These are phyloP conservation scores for Cotoneaster glaucophyllus DNA, from an alignment of 306 rosid species.

Conservation along the genomic window DNA sequence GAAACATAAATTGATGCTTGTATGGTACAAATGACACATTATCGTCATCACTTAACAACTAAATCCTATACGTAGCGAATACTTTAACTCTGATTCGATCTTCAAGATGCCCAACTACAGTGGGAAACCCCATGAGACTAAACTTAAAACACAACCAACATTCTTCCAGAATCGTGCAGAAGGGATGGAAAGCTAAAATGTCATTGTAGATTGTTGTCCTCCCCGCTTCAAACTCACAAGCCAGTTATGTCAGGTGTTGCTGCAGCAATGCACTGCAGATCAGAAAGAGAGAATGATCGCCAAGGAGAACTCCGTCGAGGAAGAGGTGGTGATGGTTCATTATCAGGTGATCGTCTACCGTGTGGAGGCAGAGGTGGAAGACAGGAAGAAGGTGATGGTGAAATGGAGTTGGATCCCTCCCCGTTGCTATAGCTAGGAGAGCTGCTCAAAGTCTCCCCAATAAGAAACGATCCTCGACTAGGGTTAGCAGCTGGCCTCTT, in stretches of 20 bases:
- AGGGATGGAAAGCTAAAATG: conserved; percentile 10
- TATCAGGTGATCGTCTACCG: conserved; percentile 22
- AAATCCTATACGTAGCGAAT: conserved; percentile 1
- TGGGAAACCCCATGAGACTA: not conserved
- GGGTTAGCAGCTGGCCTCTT: conserved; percentile 46
- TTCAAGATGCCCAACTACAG: not conserved
- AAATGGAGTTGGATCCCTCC: conserved; percentile 37
- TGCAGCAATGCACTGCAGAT: conserved; percentile 40
- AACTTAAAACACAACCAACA: conserved; percentile 8
- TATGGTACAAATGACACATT: conserved; percentile 1
- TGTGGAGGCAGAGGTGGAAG: conserved; percentile 74
- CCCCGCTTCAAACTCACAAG: conserved; percentile 42
- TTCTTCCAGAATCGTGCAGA: conserved; percentile 8
- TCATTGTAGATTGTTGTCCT: conserved; percentile 26
- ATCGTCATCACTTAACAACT: conserved; percentile 3
- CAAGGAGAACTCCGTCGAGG: conserved; percentile 38
- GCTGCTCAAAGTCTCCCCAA: conserved; percentile 24
- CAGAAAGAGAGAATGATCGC: conserved; percentile 64
- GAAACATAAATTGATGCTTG: conserved; percentile 6
- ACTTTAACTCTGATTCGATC: not conserved
- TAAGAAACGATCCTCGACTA: conserved; percentile 29
- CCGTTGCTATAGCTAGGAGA: not conserved
- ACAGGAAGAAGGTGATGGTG: conserved; percentile 39
- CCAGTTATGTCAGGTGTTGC: conserved; percentile 41
- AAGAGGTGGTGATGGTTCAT: conserved; percentile 17